phyloP scores from a whole-genome alignment of 1,284 basidiomycete genomes.

The Rhizopogon parksii region DNA sequence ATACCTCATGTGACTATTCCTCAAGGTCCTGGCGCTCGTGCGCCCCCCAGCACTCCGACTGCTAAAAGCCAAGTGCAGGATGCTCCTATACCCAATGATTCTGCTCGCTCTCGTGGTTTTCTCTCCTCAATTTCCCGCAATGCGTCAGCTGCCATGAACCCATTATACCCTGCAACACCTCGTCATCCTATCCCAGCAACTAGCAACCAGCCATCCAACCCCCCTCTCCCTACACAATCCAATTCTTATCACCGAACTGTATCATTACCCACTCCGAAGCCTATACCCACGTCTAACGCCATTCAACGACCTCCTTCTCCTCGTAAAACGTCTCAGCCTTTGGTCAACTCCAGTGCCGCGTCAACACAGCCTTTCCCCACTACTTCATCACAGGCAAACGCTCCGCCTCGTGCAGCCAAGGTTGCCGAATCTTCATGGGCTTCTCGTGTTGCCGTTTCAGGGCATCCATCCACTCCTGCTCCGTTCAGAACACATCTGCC shows the following conservation, averaged over 20 bases:
- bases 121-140: slow-evolving; percentile 15
- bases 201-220: slow-evolving; percentile 16
- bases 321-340: slow-evolving; percentile 26
- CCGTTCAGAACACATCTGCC: slow-evolving; percentile 15
- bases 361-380: slow-evolving; percentile 28
- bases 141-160: slow-evolving; percentile 13
- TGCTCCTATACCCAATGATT: slow-evolving; percentile 13
- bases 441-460: slow-evolving; percentile 15
- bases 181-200: slow-evolving; percentile 17
- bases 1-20: neutral
- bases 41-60: neutral
- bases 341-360: slow-evolving; percentile 12
- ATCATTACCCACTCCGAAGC: slow-evolving; percentile 21
- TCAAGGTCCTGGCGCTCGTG: neutral
- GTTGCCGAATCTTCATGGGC: slow-evolving; percentile 12
- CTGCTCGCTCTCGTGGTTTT: slow-evolving; percentile 19
- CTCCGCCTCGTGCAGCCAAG: slow-evolving; percentile 14
- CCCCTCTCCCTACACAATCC: slow-evolving; percentile 17
- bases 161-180: slow-evolving; percentile 18
- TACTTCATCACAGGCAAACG: neutral
- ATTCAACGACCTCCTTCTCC: slow-evolving; percentile 23
- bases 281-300: slow-evolving; percentile 12
- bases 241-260: slow-evolving; percentile 21
- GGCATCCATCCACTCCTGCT: slow-evolving; percentile 18
- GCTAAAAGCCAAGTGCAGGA: slow-evolving; percentile 20